Base-by-base conservation (phyloP, 257 asterid genomes). In the Buddleja alternifolia region DNA sequence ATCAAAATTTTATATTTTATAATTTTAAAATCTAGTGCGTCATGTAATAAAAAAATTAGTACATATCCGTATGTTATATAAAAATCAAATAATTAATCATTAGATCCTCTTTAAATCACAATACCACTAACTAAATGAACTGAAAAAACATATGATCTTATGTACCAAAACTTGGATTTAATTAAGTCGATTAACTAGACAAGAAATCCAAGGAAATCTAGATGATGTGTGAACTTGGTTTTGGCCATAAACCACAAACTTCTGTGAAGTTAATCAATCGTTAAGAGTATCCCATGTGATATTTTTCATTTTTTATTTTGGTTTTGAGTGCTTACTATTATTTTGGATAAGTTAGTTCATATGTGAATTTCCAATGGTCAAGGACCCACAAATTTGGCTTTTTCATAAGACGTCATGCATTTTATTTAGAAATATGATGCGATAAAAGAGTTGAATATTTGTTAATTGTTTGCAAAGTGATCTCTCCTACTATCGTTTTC, bases 351-450 rank as follows among this genome's bases (percentile, higher is more conserved):
- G 42, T 55, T 42, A 62, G 24, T 62, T 44, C 68, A 21, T 42
- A n/a, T n/a, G 55, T 44, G 54, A 8, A 20, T 42, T 41, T 40
- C 0, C 20, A 45, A 21, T 24, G 40, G 20, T 23, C 41, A 21
- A 62, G 68, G 68, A 24, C 68, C 68, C 68, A 62, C 68, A 14
- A 29, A 11, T 24, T 25, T 55, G 60, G n/a, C 58, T 8, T 51
- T 51, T 51, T 20, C 12, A 20, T 20, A 20, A 20, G 14, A 51
- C n/a, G n/a, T n/a, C n/a, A n/a, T n/a, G n/a, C n/a, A n/a, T n/a
- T n/a, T n/a, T 51, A 5, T 1, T 21, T 51, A 51, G 14, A 17
- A 51, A 51, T 0, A 41, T 41, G 8, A 14, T 54, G 19, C 25
- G 61, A 54, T 54, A 6, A 11, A 54, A 12, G 39, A 25, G 25